These are phyloP conservation scores for Ceratobasidium sp. DNA, from an alignment of 1,284 basidiomycete species.

Conservation along the genomic window DNA sequence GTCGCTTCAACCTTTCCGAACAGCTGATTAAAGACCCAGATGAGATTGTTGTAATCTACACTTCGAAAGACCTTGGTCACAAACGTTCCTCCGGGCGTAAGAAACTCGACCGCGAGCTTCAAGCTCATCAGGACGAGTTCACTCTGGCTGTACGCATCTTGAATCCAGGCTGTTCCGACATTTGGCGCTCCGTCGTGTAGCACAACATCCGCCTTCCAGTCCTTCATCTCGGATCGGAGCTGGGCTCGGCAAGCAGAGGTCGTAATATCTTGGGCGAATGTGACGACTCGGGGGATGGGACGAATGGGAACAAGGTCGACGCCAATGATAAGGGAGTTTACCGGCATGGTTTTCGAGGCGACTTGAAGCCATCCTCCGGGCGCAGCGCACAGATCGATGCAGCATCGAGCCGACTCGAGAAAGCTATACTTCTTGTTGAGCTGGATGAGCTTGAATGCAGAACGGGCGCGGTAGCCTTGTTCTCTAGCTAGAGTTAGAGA, in stretches of 20 bases:
- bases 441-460: slow-evolving; percentile 99
- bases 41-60: slow-evolving; percentile 97
- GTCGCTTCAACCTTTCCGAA: slow-evolving; percentile 98
- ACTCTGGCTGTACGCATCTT: slow-evolving; percentile 97
- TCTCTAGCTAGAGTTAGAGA: slow-evolving; percentile 66
- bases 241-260: slow-evolving; percentile 89
- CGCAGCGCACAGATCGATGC: slow-evolving; percentile 98
- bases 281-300: slow-evolving; percentile 91
- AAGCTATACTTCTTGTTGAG: slow-evolving; percentile 98
- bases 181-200: slow-evolving; percentile 99
- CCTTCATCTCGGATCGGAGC: slow-evolving; percentile 89
- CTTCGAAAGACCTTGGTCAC: slow-evolving; percentile 99
- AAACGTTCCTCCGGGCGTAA: slow-evolving; percentile 93
- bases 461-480: slow-evolving; percentile 99
- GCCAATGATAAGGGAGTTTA: slow-evolving; percentile 94
- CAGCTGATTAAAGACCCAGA: slow-evolving; percentile 98
- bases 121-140: slow-evolving; percentile 97
- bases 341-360: slow-evolving; percentile 97
- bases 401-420: slow-evolving; percentile 89
- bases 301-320: slow-evolving; percentile 97
- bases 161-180: slow-evolving; percentile 99
- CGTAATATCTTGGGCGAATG: slow-evolving; percentile 96
- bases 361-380: slow-evolving; percentile 99
- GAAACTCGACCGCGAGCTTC: slow-evolving; percentile 96
- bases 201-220: slow-evolving; percentile 99